Evolutionary conservation across 2,329 filamentous ascomycete species (phyloP).

Genomic region (Aspergillus novofumigatus): DNA sequence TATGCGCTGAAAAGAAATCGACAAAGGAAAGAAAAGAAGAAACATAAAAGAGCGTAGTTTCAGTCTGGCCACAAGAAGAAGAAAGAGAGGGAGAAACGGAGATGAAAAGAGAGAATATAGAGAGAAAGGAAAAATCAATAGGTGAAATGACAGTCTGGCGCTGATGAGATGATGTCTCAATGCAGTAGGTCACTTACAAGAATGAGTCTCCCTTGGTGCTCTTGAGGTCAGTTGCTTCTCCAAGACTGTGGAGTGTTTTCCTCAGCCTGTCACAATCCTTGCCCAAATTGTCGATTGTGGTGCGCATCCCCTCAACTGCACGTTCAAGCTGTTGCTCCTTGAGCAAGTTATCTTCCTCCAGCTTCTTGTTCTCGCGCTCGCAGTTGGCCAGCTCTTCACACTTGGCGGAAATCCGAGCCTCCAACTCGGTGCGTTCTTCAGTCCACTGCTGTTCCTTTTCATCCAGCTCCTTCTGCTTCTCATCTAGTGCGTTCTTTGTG

Average conservation of each 20-base stretch:
- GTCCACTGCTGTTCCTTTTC: slow-evolving; percentile 33
- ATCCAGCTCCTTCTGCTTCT: slow-evolving; percentile 25
- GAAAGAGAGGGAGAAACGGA: slow-evolving; percentile 4
- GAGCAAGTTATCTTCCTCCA: slow-evolving; percentile 44
- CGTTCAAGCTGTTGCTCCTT: slow-evolving; percentile 45
- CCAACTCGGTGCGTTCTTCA: slow-evolving; percentile 27
- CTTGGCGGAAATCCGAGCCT: slow-evolving; percentile 39
- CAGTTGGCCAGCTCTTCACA: slow-evolving; percentile 39
- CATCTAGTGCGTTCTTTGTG: slow-evolving; percentile 22
- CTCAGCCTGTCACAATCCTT: slow-evolving; percentile 49
- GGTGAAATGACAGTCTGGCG: slow-evolving; percentile 12
- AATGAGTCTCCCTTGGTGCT: slow-evolving; percentile 47
- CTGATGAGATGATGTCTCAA: slow-evolving; percentile 17
- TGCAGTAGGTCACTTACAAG: slow-evolving; percentile 44
- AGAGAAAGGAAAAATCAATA: slow-evolving; percentile 4
- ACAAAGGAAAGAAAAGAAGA: slow-evolving; percentile 12
- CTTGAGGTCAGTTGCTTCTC: slow-evolving; percentile 50
- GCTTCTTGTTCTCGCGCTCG: slow-evolving; percentile 41
- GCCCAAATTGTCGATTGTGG: slow-evolving; percentile 48
- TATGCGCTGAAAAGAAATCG: neutral
- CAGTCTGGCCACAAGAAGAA: slow-evolving; percentile 1
- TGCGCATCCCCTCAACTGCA: slow-evolving; percentile 40
- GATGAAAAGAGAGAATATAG: slow-evolving; percentile 9
- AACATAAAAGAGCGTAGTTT: slow-evolving; percentile 1
- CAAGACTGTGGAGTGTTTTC: slow-evolving; percentile 48